Evolutionary conservation across 306 rosid genomes (phyloP).

Genomic region (Lathyrus tuberosus): DNA sequence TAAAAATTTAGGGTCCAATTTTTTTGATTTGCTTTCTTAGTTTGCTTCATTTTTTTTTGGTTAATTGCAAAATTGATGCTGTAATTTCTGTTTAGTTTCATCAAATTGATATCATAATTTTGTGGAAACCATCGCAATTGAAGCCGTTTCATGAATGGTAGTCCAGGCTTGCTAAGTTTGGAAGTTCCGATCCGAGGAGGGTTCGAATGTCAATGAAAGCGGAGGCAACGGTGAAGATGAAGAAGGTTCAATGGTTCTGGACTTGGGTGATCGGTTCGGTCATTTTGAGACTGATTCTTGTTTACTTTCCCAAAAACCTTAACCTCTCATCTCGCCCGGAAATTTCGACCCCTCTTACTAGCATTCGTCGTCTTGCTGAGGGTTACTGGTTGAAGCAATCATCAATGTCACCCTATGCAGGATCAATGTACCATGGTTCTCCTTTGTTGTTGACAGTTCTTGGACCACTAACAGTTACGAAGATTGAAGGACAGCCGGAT

Average conservation of each 20-base stretch:
- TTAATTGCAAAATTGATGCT: too few species aligned
- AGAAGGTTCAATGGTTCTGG: conserved; percentile 64
- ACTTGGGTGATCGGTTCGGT: conserved; percentile 65
- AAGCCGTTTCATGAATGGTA: too few species aligned
- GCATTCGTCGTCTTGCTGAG: conserved; percentile 87
- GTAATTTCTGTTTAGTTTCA: too few species aligned
- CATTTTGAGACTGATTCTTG: conserved; percentile 64
- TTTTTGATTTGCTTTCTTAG: too few species aligned
- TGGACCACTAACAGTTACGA: conserved; percentile 79
- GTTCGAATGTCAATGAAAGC: conserved; percentile 4
- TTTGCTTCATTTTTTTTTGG: too few species aligned
- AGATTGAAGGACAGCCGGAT: conserved; percentile 77
- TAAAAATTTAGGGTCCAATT: too few species aligned
- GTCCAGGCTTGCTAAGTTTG: background rate
- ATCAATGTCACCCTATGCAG: conserved; percentile 87
- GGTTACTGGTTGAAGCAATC: conserved; percentile 92
- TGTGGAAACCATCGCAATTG: too few species aligned
- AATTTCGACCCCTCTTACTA: conserved; percentile 92
- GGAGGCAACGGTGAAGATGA: conserved; percentile 40
- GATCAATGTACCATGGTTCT: conserved; percentile 97
- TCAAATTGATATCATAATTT: too few species aligned
- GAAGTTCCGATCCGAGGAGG: background rate
- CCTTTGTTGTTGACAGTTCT: conserved; percentile 78
- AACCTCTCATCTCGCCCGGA: conserved; percentile 92
- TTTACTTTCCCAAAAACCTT: conserved; percentile 73